Conservation (phyloP, 2,329 filamentous ascomycete genomes). For the Exophiala sp. region DNA sequence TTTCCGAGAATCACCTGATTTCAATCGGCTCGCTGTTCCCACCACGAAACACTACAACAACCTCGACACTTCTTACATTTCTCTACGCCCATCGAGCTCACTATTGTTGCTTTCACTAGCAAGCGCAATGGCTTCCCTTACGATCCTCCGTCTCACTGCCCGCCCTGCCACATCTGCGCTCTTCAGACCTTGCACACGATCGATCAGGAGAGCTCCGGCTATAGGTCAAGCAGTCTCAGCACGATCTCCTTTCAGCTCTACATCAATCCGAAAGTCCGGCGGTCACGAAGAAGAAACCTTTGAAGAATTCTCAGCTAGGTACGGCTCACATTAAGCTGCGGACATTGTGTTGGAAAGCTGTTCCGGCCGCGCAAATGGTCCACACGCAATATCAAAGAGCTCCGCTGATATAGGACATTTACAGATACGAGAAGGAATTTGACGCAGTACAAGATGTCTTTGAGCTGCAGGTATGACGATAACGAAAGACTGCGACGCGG, state of each 20-base stretch:
- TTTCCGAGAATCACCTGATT: slow-evolving; percentile 5
- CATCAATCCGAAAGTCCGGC: slow-evolving; percentile 54
- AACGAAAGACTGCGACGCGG: background rate
- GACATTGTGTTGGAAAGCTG: background rate
- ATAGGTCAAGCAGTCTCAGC: slow-evolving; percentile 23
- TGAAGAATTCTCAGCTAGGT: slow-evolving; percentile 98
- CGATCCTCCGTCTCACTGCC: slow-evolving; percentile 67
- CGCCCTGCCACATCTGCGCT: slow-evolving; percentile 51
- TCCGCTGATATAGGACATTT: slow-evolving; percentile 28
- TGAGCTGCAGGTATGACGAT: slow-evolving; percentile 81
- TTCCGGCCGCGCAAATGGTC: slow-evolving; percentile 13
- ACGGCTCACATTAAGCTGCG: slow-evolving; percentile 37
- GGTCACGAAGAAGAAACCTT: slow-evolving; percentile 92
- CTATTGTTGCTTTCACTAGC: background rate
- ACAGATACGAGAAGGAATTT: slow-evolving; percentile 99
- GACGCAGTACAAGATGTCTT: slow-evolving; percentile 97
- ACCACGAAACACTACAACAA: slow-evolving; percentile 2
- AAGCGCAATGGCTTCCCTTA: slow-evolving; percentile 61
- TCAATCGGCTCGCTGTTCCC: slow-evolving; percentile 3
- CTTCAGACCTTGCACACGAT: slow-evolving; percentile 25
- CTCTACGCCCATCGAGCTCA: slow-evolving; percentile 9
- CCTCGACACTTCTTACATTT: slow-evolving; percentile 12
- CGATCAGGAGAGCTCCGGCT: slow-evolving; percentile 26
- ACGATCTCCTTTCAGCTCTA: slow-evolving; percentile 41
- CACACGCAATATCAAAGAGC: slow-evolving; percentile 37